Percentiles rank a stretch among this genome's conserved stretches.
These are phyloP conservation scores for Arthroderma uncinatum DNA, from an alignment of 2,329 filamentous ascomycete genomes.

Conservation along the genomic window DNA sequence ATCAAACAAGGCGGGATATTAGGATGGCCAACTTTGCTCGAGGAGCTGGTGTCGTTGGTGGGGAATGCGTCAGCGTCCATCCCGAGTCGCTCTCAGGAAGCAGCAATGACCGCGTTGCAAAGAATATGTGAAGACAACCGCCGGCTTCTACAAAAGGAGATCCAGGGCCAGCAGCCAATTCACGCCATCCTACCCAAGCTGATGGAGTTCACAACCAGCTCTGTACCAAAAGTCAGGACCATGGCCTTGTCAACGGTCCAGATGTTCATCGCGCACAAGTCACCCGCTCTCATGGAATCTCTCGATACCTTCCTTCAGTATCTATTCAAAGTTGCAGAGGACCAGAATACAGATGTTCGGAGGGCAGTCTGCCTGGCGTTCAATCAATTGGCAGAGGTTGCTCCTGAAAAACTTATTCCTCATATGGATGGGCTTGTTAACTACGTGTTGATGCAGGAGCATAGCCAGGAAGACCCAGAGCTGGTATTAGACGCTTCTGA, in stretches of 20 bases:
- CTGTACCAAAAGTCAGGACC: conserved; percentile 64
- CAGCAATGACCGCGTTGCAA: conserved; percentile 79
- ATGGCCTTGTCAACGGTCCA: conserved; percentile 78
- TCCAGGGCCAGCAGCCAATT: conserved; percentile 77
- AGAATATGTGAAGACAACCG: conserved; percentile 98
- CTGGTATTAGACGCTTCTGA: conserved; percentile 89
- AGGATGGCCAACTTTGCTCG: conserved; percentile 81
- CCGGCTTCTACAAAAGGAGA: conserved; percentile 72
- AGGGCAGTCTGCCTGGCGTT: conserved; percentile 90
- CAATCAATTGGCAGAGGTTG: conserved; percentile 79
- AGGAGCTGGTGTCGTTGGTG: conserved; percentile 68
- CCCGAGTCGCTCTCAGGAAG: conserved; percentile 67
- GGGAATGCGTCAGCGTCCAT: conserved; percentile 59
- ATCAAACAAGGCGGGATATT: conserved; percentile 73
- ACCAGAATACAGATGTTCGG: conserved; percentile 69
- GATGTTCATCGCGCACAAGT: conserved; percentile 76
- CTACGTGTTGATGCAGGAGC: conserved; percentile 85
- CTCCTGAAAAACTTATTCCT: conserved; percentile 79
- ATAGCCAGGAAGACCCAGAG: conserved; percentile 68
- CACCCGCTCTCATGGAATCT: conserved; percentile 67
- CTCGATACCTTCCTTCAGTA: conserved; percentile 72
- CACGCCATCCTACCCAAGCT: conserved; percentile 83
- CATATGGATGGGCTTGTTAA: conserved; percentile 81
- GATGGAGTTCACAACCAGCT: conserved; percentile 70
- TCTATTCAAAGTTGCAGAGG: conserved; percentile 69